Conservation (phyloP, 352 stramenopile genomes). For the Phytopythium cucurbitacearum region DNA sequence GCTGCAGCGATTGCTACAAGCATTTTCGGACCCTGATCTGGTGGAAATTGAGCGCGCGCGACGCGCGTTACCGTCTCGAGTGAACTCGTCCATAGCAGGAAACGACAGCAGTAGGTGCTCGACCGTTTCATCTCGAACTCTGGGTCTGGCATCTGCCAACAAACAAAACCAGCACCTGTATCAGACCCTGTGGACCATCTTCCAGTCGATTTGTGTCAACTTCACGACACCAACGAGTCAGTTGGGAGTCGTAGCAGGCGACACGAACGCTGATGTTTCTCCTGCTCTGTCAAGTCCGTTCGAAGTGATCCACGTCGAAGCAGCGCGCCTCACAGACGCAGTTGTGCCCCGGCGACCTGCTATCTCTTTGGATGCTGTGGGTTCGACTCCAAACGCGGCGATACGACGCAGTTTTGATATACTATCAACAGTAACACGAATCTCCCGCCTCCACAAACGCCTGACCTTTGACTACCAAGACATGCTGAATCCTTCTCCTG, state of each 20-base stretch:
- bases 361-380: not conserved
- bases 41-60: not conserved
- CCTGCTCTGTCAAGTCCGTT: slow-evolving; percentile 13
- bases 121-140: not conserved
- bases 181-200: slow-evolving; percentile 28
- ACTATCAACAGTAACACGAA: slow-evolving; percentile 43
- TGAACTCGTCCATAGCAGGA: not conserved
- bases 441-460: slow-evolving; percentile 54
- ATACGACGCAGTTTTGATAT: slow-evolving; percentile 70
- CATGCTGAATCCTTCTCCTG: slow-evolving; percentile 27
- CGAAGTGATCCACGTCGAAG: slow-evolving; percentile 22
- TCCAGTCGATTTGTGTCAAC: slow-evolving; percentile 34
- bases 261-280: not conserved
- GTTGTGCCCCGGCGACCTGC: not conserved
- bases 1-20: slow-evolving; percentile 26
- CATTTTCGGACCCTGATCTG: slow-evolving; percentile 6
- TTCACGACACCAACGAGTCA: slow-evolving; percentile 20
- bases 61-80: not conserved
- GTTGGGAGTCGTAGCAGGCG: not conserved
- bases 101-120: not conserved
- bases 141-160: not conserved
- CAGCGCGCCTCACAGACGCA: slow-evolving; percentile 9
- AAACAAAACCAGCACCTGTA: slow-evolving; percentile 16
- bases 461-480: slow-evolving; percentile 54
- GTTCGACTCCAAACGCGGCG: not conserved